Evolutionary conservation across 768 basidiomycete genomes (phyloP), one percentile per base, ranked within the genome.

Genomic region (Ramaria sp.): DNA sequence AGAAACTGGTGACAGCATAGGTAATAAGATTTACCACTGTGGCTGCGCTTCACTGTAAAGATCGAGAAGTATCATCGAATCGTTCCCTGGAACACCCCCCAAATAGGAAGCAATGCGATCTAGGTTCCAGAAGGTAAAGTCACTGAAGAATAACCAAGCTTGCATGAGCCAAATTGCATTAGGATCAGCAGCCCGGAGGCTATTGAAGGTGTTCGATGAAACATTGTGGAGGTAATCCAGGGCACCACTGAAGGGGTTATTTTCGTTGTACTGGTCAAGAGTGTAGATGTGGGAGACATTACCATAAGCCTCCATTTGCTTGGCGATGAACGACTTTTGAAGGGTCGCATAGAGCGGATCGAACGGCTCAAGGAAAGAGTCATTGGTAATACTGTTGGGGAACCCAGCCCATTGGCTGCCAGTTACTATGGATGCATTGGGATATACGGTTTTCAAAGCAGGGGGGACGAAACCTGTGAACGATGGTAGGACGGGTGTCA

Each of bases 201-300:
- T 68, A 3, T 66, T 62, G 41, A 70, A 66, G 12, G 70, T 72
- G 51, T 51, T 62, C n/a, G 64, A 63, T 9, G 70, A 61, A 48
- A 72, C 62, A 44, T 59, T 63, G 27, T 59, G 55, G 10, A 73
- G 61, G 59, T 73, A 73, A 12, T 62, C 62, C 8, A 58, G 38
- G 49, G 69, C 60, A 8, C 62, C 59, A 56, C 64, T 71, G 42
- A 63, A 67, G 2, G 72, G 71, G 41, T 67, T 58, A 55, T 69
- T 73, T 60, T 73, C 71, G 62, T 72, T 72, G 62, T 72, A 72
- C 50, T 71, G 71, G 59, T 73, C 71, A 34, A 73, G 67, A n/a
- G 72, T 71, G 55, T 73, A 73, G 50, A 72, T 63, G 48, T 73
- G 71, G 16, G 71, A 65, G 27, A 70, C 57, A 43, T 66, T 63